Conservation (phyloP, 352 stramenopile genomes). For the Phytopythium litorale region DNA sequence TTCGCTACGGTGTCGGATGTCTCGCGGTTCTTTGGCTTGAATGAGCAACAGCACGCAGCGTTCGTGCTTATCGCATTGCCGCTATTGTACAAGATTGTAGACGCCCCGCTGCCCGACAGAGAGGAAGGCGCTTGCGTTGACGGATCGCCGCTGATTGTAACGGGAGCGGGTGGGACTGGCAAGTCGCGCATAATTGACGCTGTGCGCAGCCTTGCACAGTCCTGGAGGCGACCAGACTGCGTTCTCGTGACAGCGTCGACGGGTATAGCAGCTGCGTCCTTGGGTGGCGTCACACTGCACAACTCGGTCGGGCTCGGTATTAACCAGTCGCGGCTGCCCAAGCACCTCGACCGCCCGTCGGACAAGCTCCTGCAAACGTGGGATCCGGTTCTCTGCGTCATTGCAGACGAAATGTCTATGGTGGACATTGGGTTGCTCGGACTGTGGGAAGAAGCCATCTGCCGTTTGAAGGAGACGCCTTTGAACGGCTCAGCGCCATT, state of each 20-base stretch:
- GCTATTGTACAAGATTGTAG: conserved; percentile 8
- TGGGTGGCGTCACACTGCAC: conserved; percentile 17
- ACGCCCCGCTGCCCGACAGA: neutral
- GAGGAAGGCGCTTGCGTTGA: neutral
- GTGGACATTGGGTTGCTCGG: conserved; percentile 17
- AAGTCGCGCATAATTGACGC: neutral
- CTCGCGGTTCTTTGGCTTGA: neutral
- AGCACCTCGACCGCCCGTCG: conserved; percentile 2
- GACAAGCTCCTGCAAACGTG: conserved; percentile 8
- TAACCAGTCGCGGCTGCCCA: conserved; percentile 2
- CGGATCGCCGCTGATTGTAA: neutral
- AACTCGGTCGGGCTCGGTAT: conserved; percentile 12
- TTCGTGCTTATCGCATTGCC: conserved; percentile 6
- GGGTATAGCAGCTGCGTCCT: conserved; percentile 15
- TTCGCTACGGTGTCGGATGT: neutral
- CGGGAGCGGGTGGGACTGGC: neutral
- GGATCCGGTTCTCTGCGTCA: conserved; percentile 11
- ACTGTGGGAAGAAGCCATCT: conserved; percentile 20
- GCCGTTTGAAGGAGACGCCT: conserved; percentile 11
- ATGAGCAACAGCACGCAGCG: conserved; percentile 1
- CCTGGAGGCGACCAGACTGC: neutral
- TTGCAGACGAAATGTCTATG: conserved; percentile 24
- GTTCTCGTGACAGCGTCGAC: neutral
- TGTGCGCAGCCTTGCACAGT: neutral
- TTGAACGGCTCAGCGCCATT: too few species aligned